These are phyloP conservation scores for Psidium friedrichsthalianum DNA, from an alignment of 345 rosid genomes.

Conservation along the genomic window DNA sequence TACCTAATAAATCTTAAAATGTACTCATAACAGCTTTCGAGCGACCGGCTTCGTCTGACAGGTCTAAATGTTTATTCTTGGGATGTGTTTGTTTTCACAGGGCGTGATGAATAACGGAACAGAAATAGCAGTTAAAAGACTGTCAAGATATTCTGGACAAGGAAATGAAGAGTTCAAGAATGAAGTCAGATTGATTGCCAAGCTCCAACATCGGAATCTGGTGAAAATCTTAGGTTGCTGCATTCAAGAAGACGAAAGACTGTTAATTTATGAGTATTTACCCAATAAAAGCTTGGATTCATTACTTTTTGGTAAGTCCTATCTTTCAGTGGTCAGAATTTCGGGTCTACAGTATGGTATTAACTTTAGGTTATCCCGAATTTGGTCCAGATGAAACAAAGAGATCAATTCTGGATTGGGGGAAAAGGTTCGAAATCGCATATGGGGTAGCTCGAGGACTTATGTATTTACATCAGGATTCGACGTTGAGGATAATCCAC, in stretches of 20 bases:
- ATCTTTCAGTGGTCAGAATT: not conserved
- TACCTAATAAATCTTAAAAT: not conserved
- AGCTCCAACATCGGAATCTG: constrained; percentile 64
- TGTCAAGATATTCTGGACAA: constrained; percentile 10
- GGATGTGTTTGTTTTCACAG: constrained; percentile 8
- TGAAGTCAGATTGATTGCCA: constrained; percentile 22
- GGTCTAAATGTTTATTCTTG: constrained; percentile 4
- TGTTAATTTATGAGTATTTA: constrained; percentile 49
- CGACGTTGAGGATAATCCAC: constrained; percentile 1
- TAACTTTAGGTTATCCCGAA: not conserved
- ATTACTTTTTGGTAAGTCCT: constrained; percentile 17
- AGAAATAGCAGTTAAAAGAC: constrained; percentile 22
- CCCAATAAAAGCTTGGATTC: constrained; percentile 33
- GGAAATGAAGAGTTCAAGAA: constrained; percentile 24
- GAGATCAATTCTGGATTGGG: not conserved
- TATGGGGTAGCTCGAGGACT: constrained; percentile 6
- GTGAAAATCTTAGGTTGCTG: constrained; percentile 58
- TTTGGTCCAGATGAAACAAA: not conserved
- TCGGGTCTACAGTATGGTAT: not conserved
- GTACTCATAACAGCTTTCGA: constrained; percentile 1
- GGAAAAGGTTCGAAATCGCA: not conserved
- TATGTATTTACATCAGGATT: constrained; percentile 13
- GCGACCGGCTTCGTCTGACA: constrained; percentile 1
- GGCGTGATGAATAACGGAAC: constrained; percentile 9
- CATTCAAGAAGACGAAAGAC: constrained; percentile 35